Evolutionary conservation across 768 basidiomycete genomes (phyloP).

Genomic region (Kondoa subrosea): DNA sequence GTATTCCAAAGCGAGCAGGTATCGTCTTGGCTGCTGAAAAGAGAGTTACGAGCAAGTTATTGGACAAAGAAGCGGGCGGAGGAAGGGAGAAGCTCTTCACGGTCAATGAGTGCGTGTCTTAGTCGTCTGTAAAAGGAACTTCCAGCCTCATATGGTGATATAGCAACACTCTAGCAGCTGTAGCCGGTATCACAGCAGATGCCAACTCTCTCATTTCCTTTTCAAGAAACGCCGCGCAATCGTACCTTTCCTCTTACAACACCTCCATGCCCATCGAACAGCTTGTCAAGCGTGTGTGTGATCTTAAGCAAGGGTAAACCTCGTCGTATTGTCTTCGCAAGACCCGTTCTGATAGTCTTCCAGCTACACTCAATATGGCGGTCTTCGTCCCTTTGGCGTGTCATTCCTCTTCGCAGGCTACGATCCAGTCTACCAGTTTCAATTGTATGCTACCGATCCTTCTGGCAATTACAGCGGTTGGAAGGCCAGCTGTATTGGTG

Average conservation of each 20-base stretch:
- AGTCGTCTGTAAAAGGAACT: not conserved
- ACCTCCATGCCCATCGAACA: slow-evolving; percentile 97
- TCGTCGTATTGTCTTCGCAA: not conserved
- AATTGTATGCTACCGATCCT: slow-evolving; percentile 94
- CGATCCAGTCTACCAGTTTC: slow-evolving; percentile 88
- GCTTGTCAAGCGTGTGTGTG: slow-evolving; percentile 79
- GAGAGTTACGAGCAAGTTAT: slow-evolving; percentile 92
- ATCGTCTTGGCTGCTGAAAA: slow-evolving; percentile 88
- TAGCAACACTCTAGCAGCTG: slow-evolving; percentile 87
- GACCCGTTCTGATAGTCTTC: no score
- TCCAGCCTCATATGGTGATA: not conserved
- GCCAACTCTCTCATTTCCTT: slow-evolving; percentile 94
- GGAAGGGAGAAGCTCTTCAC: slow-evolving; percentile 97
- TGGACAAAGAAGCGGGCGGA: slow-evolving; percentile 87
- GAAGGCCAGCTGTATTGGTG: slow-evolving; percentile 84
- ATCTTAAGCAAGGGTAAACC: slow-evolving; percentile 71
- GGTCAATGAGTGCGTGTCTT: slow-evolving; percentile 46
- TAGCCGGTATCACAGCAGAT: slow-evolving; percentile 90
- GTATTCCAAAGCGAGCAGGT: slow-evolving; percentile 45
- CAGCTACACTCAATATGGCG: slow-evolving; percentile 34
- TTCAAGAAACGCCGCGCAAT: slow-evolving; percentile 75
- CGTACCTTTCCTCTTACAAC: slow-evolving; percentile 74
- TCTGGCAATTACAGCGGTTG: slow-evolving; percentile 70
- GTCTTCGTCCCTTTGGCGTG: slow-evolving; percentile 94
- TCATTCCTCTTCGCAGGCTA: slow-evolving; percentile 92